Evolutionary conservation across 176 grass and related monocot species (phyloP).

Genomic region (Puccinellia tenuiflora): DNA sequence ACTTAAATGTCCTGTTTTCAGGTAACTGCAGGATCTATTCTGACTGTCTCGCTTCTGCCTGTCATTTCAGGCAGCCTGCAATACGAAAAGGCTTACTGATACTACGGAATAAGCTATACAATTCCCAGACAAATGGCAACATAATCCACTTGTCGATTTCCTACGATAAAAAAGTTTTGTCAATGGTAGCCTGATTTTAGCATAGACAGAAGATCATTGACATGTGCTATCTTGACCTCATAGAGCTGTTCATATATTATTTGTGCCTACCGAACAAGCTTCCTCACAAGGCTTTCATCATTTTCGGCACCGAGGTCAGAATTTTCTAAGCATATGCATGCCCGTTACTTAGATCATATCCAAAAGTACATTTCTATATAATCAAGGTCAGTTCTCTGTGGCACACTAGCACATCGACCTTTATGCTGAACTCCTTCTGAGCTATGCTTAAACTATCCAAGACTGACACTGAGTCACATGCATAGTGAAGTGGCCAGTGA

Average conservation of each 20-base stretch:
- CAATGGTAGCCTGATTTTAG: background rate
- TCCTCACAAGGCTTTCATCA: background rate
- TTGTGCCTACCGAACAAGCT: background rate
- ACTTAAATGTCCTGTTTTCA: background rate
- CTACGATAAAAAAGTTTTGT: background rate
- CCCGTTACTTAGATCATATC: background rate
- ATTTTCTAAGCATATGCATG: background rate
- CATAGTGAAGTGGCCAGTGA: background rate
- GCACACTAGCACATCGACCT: background rate
- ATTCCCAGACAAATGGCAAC: background rate
- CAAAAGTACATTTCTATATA: background rate
- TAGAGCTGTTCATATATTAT: background rate
- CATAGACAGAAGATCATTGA: background rate
- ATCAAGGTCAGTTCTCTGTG: background rate
- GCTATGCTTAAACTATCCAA: background rate
- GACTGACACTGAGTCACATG: background rate
- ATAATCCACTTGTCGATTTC: constrained; percentile 1
- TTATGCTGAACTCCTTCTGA: background rate
- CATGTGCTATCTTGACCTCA: background rate
- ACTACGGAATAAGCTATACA: background rate
- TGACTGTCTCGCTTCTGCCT: background rate
- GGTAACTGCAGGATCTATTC: background rate
- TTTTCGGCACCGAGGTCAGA: background rate
- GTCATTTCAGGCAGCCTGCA: background rate
- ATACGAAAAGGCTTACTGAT: constrained; percentile 9